Base-by-base conservation (phyloP, 768 basidiomycete species). In the Tephrocybe rancida region DNA sequence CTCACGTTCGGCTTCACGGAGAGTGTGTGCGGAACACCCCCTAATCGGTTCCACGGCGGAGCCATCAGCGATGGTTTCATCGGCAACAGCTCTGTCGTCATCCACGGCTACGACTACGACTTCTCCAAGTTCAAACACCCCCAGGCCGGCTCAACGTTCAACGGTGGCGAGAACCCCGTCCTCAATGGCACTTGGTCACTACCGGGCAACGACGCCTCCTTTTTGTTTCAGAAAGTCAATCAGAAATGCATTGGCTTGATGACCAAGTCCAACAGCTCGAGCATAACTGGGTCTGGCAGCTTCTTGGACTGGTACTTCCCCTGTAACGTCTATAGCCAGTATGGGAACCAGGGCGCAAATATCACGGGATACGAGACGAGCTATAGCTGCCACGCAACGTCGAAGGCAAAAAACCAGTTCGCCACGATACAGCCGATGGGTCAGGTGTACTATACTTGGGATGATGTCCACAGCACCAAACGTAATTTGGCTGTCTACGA, bases 1-100 rank as follows among this genome's bases (percentile, higher is more conserved):
- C 79, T 99, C 67, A 99, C 97, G 10, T 99, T 99, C 73, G 97
- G 97, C 7, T 99, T 99, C 77, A 98, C 95, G 9, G 84, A 93
- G 65, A 73, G 86, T 49, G 97, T 98, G 38, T 99, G 97, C 69
- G 94, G 94, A 29, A 88, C 78, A 30, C 92, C 94, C 29, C 82
- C 90, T 34, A 85, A 88, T 56, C 85, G 94, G 14, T 95, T 81
- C 76, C 87, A 90, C 60, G 83, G 88, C 37, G 95, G 92, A 32
- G 76, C 78, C 22, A 85, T 94, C 54, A 85, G 86, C 43, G 85
- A 80, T 44, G 81, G 83, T 14, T 73, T 72, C 51, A 88, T 95
- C 59, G 85, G 85, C 39, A 88, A 81, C 38, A 83, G 81, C 37
- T 93, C 92, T 3, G 87, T 98, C 55, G 87, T 97, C 71, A 94